A percentile compares a stretch with the other conserved stretches of the same genome.
phyloP scores from a whole-genome alignment of 108 stramenopile species.

The Cyclotella atomus region DNA sequence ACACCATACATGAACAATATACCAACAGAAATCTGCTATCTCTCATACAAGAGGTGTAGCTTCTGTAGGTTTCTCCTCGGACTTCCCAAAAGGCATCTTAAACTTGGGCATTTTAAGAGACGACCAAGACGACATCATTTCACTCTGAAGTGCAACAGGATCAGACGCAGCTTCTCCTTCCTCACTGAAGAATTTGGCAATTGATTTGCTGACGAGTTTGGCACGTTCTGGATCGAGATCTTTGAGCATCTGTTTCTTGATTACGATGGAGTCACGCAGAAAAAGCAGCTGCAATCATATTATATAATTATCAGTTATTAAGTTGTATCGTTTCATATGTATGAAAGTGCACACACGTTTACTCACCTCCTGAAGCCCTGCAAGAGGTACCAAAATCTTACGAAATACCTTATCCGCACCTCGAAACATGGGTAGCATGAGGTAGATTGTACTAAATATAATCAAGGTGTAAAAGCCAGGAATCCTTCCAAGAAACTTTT shows the following conservation, averaged over 20 bases:
- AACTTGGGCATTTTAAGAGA: slow-evolving; percentile 19
- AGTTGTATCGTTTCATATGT: too few species aligned
- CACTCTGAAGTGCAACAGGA: slow-evolving; percentile 25
- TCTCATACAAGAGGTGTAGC: slow-evolving; percentile 25
- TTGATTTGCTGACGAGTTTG: slow-evolving; percentile 28
- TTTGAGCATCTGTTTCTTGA: slow-evolving; percentile 48
- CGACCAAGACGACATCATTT: slow-evolving; percentile 28
- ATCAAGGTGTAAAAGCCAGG: slow-evolving; percentile 60
- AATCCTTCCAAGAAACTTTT: slow-evolving; percentile 58
- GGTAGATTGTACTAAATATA: slow-evolving; percentile 51
- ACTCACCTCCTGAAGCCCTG: slow-evolving; percentile 59
- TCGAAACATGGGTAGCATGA: slow-evolving; percentile 69
- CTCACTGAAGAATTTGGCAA: slow-evolving; percentile 44
- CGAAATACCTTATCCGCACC: slow-evolving; percentile 72
- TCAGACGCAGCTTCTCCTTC: slow-evolving; percentile 21
- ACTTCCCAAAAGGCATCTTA: slow-evolving; percentile 31
- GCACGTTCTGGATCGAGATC: slow-evolving; percentile 46
- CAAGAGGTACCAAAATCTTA: slow-evolving; percentile 58
- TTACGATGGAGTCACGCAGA: slow-evolving; percentile 53
- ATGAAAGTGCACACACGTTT: background rate
- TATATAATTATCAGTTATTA: background rate
- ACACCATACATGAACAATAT: too few species aligned
- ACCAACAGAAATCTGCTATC: too few species aligned
- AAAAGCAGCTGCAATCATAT: slow-evolving; percentile 42
- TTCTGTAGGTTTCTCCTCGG: slow-evolving; percentile 22